Base-by-base conservation (phyloP, 2,329 filamentous ascomycete species). In the Xylaria sp. region DNA sequence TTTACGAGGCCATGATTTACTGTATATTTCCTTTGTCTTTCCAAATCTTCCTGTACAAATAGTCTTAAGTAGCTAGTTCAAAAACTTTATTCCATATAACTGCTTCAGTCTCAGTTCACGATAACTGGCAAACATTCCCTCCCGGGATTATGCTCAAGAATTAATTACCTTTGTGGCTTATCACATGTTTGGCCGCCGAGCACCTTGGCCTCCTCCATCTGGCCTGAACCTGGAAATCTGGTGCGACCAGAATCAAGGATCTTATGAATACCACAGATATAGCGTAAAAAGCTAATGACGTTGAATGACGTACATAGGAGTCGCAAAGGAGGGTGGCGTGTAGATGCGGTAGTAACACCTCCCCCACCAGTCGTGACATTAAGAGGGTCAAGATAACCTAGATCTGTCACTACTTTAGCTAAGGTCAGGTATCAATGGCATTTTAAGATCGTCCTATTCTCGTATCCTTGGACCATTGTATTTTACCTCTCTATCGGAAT, bases 241-340 rank as follows among this genome's bases (percentile, higher is more conserved):
- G 3, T 8, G 8, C 20, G 28, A 28, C 41, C 9, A 7, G 58
- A 69, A 67, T 54, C 68, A 67, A 39, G 68, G 31, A 62, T 70
- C 28, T 23, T 13, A 41, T 12, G 51, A 57, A 46, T 36, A 28
- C 28, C 28, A 28, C 28, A 23, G 15, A 28, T 1, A 51, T 57
- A 25, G 28, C 2, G 28, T 28, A 2, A 25, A 4, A 39, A 43
- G 23, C 33, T 52, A 62, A 67, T 73, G 71, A 71, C 71, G 71
- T 67, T 20, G 57, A 41, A 71, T 73, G 71, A 73, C 71, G 71
- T 73, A 73, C 39, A 33, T 18, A 23, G 41, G 20, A 61, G 59
- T 62, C 39, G 6, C 54, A 41, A 66, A 62, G 69, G 69, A 66
- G 66, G 66, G 71, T 69, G 66, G 69, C 63, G 56, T 23, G 28